Percentiles rank a stretch among this genome's conserved stretches.
phyloP scores from a whole-genome alignment of 345 rosid species.

The Lumnitzera racemosa region DNA sequence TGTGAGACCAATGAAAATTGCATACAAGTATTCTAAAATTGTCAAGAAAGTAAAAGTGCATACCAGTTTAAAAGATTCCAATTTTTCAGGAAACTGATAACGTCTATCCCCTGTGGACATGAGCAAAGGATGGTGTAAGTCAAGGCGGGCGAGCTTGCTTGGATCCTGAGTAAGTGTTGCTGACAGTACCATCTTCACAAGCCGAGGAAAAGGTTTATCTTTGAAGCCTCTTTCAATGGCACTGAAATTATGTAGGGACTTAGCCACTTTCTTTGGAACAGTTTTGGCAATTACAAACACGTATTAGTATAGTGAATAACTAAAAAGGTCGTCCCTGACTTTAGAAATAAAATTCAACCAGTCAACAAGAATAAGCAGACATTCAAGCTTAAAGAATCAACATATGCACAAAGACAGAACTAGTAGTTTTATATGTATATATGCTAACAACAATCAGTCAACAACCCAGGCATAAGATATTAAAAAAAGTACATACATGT shows the following conservation, averaged over 20 bases:
- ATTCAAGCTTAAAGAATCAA: too few relatives aligned
- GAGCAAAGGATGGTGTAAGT: slow-evolving; percentile 87
- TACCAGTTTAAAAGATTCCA: slow-evolving; percentile 86
- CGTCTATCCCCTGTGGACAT: slow-evolving; percentile 71
- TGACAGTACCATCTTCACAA: slow-evolving; percentile 81
- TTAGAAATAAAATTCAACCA: too few relatives aligned
- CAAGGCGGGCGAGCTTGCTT: slow-evolving; percentile 90
- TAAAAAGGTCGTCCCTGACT: too few relatives aligned
- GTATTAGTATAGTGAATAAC: too few relatives aligned
- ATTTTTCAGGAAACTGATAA: slow-evolving; percentile 69
- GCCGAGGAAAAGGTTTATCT: slow-evolving; percentile 70
- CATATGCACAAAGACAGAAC: too few relatives aligned
- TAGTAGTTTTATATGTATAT: too few relatives aligned
- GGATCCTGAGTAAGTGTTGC: slow-evolving; percentile 97
- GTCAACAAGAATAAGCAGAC: too few relatives aligned
- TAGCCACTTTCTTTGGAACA: neutral
- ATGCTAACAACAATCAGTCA: too few relatives aligned
- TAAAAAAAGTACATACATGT: too few relatives aligned
- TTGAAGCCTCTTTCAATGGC: slow-evolving; percentile 80
- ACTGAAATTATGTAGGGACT: slow-evolving; percentile 32
- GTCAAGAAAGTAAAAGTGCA: slow-evolving; percentile 9
- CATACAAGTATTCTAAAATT: neutral
- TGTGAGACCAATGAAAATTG: neutral
- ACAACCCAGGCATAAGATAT: too few relatives aligned
- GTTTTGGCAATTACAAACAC: too few relatives aligned